A percentile compares a stretch with the other conserved stretches of the same genome.
phyloP scores from a whole-genome alignment of 345 rosid species.

The Eutrema japonicum region DNA sequence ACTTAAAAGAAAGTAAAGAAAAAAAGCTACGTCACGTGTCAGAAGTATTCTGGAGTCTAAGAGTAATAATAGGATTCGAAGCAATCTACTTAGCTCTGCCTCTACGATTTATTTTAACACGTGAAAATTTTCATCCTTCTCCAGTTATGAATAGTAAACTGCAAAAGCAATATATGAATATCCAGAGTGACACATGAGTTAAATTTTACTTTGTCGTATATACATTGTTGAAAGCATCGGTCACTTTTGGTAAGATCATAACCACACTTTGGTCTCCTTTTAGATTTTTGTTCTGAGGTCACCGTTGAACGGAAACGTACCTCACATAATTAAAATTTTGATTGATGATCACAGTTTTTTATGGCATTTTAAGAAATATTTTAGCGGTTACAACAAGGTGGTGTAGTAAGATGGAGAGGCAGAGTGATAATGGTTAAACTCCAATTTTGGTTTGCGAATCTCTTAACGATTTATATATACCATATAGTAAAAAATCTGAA shows the following conservation, averaged over 20 bases:
- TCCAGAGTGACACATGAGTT: constrained; percentile 8
- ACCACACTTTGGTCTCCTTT: background rate
- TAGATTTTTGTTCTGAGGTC: background rate
- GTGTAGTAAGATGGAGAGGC: background rate
- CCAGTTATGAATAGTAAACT: constrained; percentile 1
- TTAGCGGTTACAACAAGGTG: background rate
- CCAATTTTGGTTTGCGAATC: background rate
- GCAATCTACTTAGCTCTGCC: constrained; percentile 34
- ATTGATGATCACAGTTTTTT: background rate
- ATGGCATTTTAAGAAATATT: background rate
- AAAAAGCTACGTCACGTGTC: constrained; percentile 31
- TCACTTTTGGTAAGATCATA: constrained; percentile 5
- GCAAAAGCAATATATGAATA: background rate
- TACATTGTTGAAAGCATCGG: background rate
- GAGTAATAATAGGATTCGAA: constrained; percentile 25
- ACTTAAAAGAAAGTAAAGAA: background rate
- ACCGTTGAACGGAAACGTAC: background rate
- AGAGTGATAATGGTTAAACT: background rate
- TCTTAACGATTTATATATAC: background rate
- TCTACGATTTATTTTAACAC: constrained; percentile 3
- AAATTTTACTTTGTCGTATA: constrained; percentile 17
- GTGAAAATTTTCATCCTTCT: background rate
- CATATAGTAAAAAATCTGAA: too few relatives aligned
- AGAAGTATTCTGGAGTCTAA: constrained; percentile 25
- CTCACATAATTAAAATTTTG: background rate